phyloP scores from a whole-genome alignment of 78 protist species.

The slime mould (Dictyostelium discoideum) region DNA sequence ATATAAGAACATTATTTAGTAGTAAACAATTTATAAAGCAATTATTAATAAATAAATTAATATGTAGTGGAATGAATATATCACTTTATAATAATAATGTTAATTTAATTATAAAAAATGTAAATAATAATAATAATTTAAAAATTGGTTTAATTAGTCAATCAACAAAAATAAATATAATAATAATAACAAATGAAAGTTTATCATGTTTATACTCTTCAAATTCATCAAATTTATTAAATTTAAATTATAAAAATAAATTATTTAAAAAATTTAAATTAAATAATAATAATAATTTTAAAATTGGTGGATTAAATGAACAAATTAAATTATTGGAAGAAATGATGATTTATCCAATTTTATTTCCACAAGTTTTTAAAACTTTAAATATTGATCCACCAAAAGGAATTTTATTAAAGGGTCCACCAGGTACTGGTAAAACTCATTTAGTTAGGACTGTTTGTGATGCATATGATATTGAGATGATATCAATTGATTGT shows the following conservation, averaged over 20 bases:
- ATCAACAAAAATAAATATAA: slow-evolving; percentile 42
- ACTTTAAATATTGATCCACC: slow-evolving; percentile 45
- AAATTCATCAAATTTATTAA: not conserved
- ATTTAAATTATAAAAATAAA: not conserved
- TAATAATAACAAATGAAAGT: not conserved
- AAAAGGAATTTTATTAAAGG: slow-evolving; percentile 96
- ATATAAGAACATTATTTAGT: not conserved
- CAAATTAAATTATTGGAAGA: slow-evolving; percentile 39
- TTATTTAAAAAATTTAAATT: not conserved
- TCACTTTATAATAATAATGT: not conserved
- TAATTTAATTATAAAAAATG: not conserved
- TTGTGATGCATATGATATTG: slow-evolving; percentile 99
- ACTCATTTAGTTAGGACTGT: slow-evolving; percentile 99
- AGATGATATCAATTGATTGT: slow-evolving; percentile 99
- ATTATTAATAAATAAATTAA: not conserved
- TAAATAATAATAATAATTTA: not conserved
- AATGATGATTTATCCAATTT: slow-evolving; percentile 71
- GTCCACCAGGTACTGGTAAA: slow-evolving; percentile 99
- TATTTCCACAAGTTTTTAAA: slow-evolving; percentile 23
- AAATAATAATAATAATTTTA: not conserved
- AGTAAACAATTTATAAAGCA: slow-evolving; percentile 20
- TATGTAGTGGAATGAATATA: not conserved
- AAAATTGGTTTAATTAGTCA: slow-evolving; percentile 21
- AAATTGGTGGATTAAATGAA: slow-evolving; percentile 48
- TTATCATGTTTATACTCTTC: not conserved